phyloP scores from a whole-genome alignment of 805 yeast species.

The Isabelozyma rhagii region DNA sequence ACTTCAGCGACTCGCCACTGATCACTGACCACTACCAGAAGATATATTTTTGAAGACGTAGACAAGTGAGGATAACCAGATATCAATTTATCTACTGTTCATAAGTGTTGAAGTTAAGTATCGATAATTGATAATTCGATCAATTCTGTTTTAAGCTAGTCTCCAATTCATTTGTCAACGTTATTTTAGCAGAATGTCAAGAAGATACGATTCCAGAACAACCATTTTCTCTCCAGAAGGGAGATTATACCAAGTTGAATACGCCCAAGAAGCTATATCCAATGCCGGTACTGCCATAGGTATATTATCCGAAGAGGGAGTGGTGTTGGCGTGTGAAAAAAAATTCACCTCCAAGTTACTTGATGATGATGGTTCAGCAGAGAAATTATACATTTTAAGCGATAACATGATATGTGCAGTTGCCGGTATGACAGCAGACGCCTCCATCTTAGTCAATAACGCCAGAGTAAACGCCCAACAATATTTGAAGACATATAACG shows the following conservation, averaged over 20 bases:
- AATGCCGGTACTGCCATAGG: conserved; percentile 85
- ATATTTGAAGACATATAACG: conserved; percentile 82
- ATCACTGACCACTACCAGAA: not conserved
- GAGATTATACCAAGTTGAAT: conserved; percentile 93
- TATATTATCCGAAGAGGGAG: conserved; percentile 75
- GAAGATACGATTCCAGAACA: conserved; percentile 99
- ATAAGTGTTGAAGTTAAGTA: not conserved
- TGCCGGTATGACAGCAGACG: conserved; percentile 98
- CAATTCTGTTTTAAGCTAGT: not conserved
- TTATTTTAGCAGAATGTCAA: conserved; percentile 49
- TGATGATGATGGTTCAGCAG: conserved; percentile 92
- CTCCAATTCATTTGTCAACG: not conserved
- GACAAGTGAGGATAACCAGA: not conserved
- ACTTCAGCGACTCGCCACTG: not conserved
- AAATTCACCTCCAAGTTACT: conserved; percentile 89
- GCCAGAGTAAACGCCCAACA: conserved; percentile 85
- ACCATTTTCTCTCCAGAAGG: conserved; percentile 99
- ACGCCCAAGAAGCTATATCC: conserved; percentile 87
- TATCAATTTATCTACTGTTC: not conserved
- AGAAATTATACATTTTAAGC: conserved; percentile 82
- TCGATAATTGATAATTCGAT: not conserved
- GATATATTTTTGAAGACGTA: too few species aligned
- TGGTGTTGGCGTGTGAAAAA: conserved; percentile 94
- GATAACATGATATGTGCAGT: conserved; percentile 89
- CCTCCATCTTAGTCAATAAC: conserved; percentile 80